Conservation (phyloP, 352 stramenopile species). For the Globisporangium iwayamae region DNA sequence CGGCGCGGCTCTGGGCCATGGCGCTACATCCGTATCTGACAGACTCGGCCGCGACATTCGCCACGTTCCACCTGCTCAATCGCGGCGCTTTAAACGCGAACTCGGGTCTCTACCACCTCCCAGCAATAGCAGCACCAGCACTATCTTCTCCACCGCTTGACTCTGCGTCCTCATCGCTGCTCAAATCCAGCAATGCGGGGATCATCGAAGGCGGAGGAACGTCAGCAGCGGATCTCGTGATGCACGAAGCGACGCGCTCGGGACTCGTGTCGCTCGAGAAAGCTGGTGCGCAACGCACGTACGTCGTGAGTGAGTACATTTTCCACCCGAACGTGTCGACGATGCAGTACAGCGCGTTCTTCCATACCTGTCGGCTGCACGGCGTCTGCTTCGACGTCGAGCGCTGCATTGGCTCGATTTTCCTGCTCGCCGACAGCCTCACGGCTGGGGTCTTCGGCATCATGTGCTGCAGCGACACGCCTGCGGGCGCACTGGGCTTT, state of each 20-base stretch:
- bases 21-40: slow-evolving; percentile 76
- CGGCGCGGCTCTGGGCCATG: slow-evolving; percentile 67
- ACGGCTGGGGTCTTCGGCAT: slow-evolving; percentile 73
- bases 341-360: slow-evolving; percentile 80
- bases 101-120: slow-evolving; percentile 34
- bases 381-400: slow-evolving; percentile 87
- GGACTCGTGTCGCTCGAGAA: slow-evolving; percentile 15
- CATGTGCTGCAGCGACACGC: slow-evolving; percentile 57
- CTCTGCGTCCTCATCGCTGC: slow-evolving; percentile 3
- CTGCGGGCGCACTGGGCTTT: slow-evolving; percentile 44
- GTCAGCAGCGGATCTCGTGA: slow-evolving; percentile 15
- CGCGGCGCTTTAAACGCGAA: slow-evolving; percentile 32
- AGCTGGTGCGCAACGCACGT: slow-evolving; percentile 36
- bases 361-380: slow-evolving; percentile 84
- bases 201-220: not conserved
- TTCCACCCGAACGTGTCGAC: slow-evolving; percentile 78
- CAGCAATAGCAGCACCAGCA: slow-evolving; percentile 11
- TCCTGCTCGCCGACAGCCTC: slow-evolving; percentile 77
- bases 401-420: slow-evolving; percentile 58
- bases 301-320: slow-evolving; percentile 72
- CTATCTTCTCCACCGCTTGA: not conserved
- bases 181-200: not conserved
- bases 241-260: slow-evolving; percentile 30
- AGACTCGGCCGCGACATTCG: slow-evolving; percentile 70
- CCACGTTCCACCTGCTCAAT: slow-evolving; percentile 63